Evolutionary conservation across 2,329 filamentous ascomycete genomes (phyloP), one percentile per base, ranked within the genome.

Genomic region (Apiospora saccharicola): DNA sequence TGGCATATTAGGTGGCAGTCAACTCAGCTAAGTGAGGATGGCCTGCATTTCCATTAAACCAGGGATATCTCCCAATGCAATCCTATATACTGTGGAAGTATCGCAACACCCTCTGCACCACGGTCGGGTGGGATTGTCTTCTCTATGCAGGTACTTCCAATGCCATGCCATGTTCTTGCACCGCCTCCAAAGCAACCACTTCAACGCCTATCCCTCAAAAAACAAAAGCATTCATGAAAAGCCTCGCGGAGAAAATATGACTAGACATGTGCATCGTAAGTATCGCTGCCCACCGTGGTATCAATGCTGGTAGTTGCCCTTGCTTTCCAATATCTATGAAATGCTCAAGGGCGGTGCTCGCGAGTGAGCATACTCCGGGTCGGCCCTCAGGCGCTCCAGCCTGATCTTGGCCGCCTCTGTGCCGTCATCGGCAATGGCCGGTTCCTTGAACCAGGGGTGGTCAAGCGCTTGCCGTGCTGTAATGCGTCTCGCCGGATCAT

Each of bases 401-500:
- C 89, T 86, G 73, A 92, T 91, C 80, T 91, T 91, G 57, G 89
- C 87, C 14, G 91, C 91, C 79, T 92, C 91, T 10, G 90, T 92
- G 49, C 91, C 91, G 77, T 93, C 91, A 75, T 93, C 91, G 44
- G 89, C 88, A 44, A 87, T 85, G 1, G 90, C 87, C 70, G 86
- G 83, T 77, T 92, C 90, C 77, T 88, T 89, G 81, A 93, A 92
- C 90, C 90, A 93, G 3, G 89, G 88, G 74, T 93, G 91, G 71
- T 90, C 87, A 61, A 93, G 82, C 1, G 91, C 91, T 77, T 92
- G 84, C 75, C 91, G 90, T 30, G 91, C 91, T 4, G 90, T 92
- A 74, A 93, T 92, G 67, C 91, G 89, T 72, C 90, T 87, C 6
- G 84, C 82, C 14, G 91, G 90, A 72, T 93, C 90, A 79, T 93